Evolutionary conservation across 331 rosid genomes (phyloP).

Genomic region (Ulmus americana): DNA sequence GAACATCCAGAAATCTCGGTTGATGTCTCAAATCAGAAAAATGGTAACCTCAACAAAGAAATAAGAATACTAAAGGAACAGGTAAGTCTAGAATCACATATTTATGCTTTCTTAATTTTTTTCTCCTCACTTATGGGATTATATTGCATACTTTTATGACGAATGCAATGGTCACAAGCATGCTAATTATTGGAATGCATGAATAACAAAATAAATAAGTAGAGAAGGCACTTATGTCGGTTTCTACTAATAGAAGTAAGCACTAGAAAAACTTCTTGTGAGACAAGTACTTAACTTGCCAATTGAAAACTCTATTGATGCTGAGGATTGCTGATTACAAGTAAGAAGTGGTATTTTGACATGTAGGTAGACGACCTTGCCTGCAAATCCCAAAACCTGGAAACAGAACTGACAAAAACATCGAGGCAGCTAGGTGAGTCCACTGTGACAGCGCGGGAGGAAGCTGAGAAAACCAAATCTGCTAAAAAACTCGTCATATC

Average conservation of each 20-base stretch:
- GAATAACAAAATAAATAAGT: not conserved
- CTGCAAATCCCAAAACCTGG: slow-evolving; percentile 25
- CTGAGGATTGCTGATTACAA: not conserved
- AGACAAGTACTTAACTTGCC: not conserved
- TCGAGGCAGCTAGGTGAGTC: slow-evolving; percentile 33
- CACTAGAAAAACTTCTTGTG: not conserved
- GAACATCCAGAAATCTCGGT: slow-evolving; percentile 18
- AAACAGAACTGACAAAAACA: slow-evolving; percentile 30
- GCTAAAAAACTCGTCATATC: slow-evolving; percentile 40
- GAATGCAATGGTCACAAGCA: not conserved
- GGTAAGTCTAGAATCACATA: slow-evolving; percentile 10
- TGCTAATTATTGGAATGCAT: not conserved
- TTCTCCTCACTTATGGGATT: not conserved
- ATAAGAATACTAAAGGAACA: slow-evolving; percentile 31
- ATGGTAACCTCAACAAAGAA: slow-evolving; percentile 31
- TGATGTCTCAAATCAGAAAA: slow-evolving; percentile 22
- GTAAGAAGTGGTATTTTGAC: not conserved
- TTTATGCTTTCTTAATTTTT: not conserved
- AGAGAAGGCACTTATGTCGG: not conserved
- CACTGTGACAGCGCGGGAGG: slow-evolving; percentile 27
- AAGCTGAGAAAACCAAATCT: slow-evolving; percentile 33
- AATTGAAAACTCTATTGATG: not conserved
- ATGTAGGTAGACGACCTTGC: slow-evolving; percentile 37
- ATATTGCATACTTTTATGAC: not conserved
- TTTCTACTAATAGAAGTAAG: not conserved